Base-by-base conservation (phyloP, 23 red algal genomes). In the Chondrus crispus region DNA sequence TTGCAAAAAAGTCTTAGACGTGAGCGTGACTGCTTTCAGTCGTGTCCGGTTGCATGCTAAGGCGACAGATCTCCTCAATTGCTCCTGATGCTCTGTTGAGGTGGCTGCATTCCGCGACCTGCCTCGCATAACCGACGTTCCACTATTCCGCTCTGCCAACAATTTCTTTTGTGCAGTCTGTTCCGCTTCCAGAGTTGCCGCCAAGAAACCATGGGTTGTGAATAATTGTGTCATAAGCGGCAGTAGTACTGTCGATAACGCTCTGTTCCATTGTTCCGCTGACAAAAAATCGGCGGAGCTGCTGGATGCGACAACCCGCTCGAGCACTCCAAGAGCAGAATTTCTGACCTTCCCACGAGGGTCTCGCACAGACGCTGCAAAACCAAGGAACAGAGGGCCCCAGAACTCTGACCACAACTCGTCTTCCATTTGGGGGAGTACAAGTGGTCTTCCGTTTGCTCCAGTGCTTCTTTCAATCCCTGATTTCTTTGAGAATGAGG, bases 1-100 rank as follows among this genome's bases (percentile, higher is more conserved):
- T 68, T 94, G 93, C 20, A 95, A 73, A 48, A 94, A 98, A 29
- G 64, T 74, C 32, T 91, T 90, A 32, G 82, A 82, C 39, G 93
- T 79, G 29, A 98, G 38, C 32, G 85, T 72, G 43, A 82, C 74
- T 10, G 91, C 87, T 33, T 80, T 74, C 69, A 96, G 78, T 38
- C 83, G 78, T 8, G 91, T 83, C 10, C 92, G 81, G 47, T 88
- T 87, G 36, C 68, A 90, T 3, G 88, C 85, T 16, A 73, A 71
- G 51, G 70, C 38, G 12, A 95, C 92, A 11, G 71, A 77, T 60
- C 64, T 70, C 53, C 80, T 33, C 40, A 87, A 37, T 26, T 91
- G 77, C 62, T 76, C 94, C 39, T 88, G 53, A 64, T 90, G 86
- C 38, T 90, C 87, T 24, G 80, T 62, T 47, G 81, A 84, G 18